Evolutionary conservation across 495 filamentous ascomycete species (phyloP).

Genomic region (Aspergillus homomorphus): DNA sequence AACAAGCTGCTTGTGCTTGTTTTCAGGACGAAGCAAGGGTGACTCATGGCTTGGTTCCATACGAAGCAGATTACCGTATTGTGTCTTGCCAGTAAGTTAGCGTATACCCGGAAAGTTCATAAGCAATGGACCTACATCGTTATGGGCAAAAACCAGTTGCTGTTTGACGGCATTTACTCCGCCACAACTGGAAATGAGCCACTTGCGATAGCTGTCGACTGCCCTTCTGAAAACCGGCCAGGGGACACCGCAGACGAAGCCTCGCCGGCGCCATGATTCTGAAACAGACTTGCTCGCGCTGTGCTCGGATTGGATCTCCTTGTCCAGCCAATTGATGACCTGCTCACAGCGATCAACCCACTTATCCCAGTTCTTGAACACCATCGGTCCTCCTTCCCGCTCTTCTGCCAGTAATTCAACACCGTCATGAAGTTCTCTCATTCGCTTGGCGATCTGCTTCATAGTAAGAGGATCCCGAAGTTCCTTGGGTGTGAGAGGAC

Average conservation of each 20-base stretch:
- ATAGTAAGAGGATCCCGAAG: conserved; percentile 79
- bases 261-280: conserved; percentile 62
- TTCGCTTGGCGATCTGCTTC: conserved; percentile 94
- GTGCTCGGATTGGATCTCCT: conserved; percentile 52
- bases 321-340: conserved; percentile 73
- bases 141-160: conserved; percentile 89
- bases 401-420: conserved; percentile 81
- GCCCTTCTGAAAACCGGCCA: conserved; percentile 76
- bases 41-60: conserved; percentile 79
- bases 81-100: conserved; percentile 58
- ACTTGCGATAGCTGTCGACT: conserved; percentile 74
- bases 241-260: conserved; percentile 77
- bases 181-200: conserved; percentile 70
- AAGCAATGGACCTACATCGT: conserved; percentile 67
- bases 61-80: conserved; percentile 98
- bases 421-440: conserved; percentile 93
- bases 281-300: conserved; percentile 32
- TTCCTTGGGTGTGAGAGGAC: conserved; percentile 71
- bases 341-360: conserved; percentile 81
- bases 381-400: conserved; percentile 70
- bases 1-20: conserved; percentile 89
- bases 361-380: conserved; percentile 93
- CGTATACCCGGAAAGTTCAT: not conserved
- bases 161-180: conserved; percentile 62
- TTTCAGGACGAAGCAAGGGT: conserved; percentile 80